Base-by-base conservation (phyloP, 768 basidiomycete genomes). In the Suillus discolor region DNA sequence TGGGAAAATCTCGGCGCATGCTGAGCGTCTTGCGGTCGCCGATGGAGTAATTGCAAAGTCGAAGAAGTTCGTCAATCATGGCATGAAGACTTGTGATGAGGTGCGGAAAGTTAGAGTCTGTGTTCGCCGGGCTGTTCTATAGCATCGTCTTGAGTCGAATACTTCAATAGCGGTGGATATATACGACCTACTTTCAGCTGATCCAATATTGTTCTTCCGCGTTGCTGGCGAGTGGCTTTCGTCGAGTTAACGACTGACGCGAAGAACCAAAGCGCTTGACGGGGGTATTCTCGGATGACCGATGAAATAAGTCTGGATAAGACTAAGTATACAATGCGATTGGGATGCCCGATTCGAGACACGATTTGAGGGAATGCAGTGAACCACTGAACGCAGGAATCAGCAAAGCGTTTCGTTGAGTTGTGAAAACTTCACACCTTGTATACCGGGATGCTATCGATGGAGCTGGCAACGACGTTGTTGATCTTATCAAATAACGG, bases 301-400 rank as follows among this genome's bases (percentile, higher is more conserved):
- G 74, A 79, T 18, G 80, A 76, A 63, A 99, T 94, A 41, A 99
- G 84, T 57, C 74, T 78, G 3, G 84, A 81, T 25, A 99, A 79
- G 4, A 88, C 76, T 0, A 73, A 76, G 72, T 85, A 89, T 4
- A 94, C 89, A 1, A 80, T 81, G 13, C 76, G 68, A 70, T 92
- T 90, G 5, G 75, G 78, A 69, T 97, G 93, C 15, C 90, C 91
- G 39, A 99, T 90, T 9, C 97, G 88, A 16, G 97, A 99, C 16
- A 96, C 94, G 62, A 99, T 93, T 81, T 99, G 97, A 4, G 96
- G 96, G 68, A 98, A 96, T 1, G 95, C 96, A 0, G 92, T 96
- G 70, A 89, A 92, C 95, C 97, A 99, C 96, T 99, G 57, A 18
- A 61, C 55, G 28, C 5, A 61, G 67, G 6, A 69, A 51, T 63